Evolutionary conservation across 805 yeast genomes (phyloP).

Genomic region (Teunomyces funiuensis): DNA sequence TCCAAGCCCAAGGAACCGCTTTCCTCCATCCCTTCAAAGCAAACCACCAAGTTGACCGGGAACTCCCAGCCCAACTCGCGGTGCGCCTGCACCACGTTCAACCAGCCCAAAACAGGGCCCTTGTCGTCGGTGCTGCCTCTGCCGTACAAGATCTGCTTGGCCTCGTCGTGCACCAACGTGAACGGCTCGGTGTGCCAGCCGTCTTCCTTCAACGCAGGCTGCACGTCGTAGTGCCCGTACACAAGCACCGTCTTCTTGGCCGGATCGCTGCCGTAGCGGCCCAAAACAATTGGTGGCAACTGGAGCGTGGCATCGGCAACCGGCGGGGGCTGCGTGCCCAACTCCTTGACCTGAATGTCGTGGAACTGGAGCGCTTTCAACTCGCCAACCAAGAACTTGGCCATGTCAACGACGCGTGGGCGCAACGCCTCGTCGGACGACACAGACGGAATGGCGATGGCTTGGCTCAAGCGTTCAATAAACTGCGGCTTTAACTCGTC

Average conservation of each 20-base stretch:
- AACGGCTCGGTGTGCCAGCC: slow-evolving; percentile 98
- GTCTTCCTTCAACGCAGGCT: slow-evolving; percentile 88
- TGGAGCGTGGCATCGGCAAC: slow-evolving; percentile 63
- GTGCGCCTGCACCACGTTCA: slow-evolving; percentile 90
- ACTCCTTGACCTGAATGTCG: slow-evolving; percentile 76
- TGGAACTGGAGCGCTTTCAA: slow-evolving; percentile 71
- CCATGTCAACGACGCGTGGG: slow-evolving; percentile 88
- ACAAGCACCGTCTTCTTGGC: slow-evolving; percentile 83
- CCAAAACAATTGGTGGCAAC: slow-evolving; percentile 94
- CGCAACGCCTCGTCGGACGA: slow-evolving; percentile 88
- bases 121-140: slow-evolving; percentile 98
- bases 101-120: slow-evolving; percentile 98
- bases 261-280: slow-evolving; percentile 81
- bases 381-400: slow-evolving; percentile 72
- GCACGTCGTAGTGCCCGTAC: slow-evolving; percentile 98
- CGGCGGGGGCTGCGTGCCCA: slow-evolving; percentile 93
- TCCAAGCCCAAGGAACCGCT: slow-evolving; percentile 94
- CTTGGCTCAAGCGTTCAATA: slow-evolving; percentile 68
- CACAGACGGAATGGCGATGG: slow-evolving; percentile 94
- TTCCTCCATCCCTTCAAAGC: slow-evolving; percentile 99
- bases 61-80: slow-evolving; percentile 77
- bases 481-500: slow-evolving; percentile 74
- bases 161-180: slow-evolving; percentile 54
- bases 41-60: slow-evolving; percentile 89
- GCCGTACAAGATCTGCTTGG: slow-evolving; percentile 73